Percentiles rank a stretch among this genome's conserved stretches.
These are phyloP conservation scores for Shiraia sp. DNA, from an alignment of 2,329 filamentous ascomycete species.

Conservation along the genomic window DNA sequence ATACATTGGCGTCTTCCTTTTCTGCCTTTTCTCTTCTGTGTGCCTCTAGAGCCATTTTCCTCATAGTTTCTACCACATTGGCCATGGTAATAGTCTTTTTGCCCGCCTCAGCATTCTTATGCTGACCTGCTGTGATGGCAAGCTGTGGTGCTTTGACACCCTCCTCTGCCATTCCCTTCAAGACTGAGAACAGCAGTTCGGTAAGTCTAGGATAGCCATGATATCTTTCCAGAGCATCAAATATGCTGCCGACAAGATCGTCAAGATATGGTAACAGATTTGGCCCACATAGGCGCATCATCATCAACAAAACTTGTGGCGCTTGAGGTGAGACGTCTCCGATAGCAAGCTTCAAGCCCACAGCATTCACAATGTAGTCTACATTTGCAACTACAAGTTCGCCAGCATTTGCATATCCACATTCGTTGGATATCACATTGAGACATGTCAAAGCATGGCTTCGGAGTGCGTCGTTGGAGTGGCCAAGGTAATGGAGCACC, in stretches of 20 bases:
- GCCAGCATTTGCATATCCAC: constrained; percentile 73
- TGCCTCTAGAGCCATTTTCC: constrained; percentile 39
- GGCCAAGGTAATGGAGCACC: constrained; percentile 84
- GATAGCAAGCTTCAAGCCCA: constrained; percentile 85
- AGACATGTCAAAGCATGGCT: constrained; percentile 82
- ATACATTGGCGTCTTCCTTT: constrained; percentile 12
- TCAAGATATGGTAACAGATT: constrained; percentile 84
- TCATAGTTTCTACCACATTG: constrained; percentile 34
- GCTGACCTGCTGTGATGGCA: constrained; percentile 32
- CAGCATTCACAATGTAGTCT: constrained; percentile 94
- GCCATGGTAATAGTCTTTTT: constrained; percentile 15
- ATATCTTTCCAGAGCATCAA: constrained; percentile 90
- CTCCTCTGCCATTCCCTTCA: constrained; percentile 82
- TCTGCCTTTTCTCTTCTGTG: constrained; percentile 29
- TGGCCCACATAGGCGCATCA: constrained; percentile 85
- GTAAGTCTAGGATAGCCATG: constrained; percentile 90
- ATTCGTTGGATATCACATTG: constrained; percentile 76
- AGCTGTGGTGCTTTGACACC: constrained; percentile 65
- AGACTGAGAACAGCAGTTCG: constrained; percentile 79
- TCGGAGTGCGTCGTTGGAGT: constrained; percentile 67
- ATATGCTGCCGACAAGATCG: constrained; percentile 87
- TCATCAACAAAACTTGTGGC: constrained; percentile 89
- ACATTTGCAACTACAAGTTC: constrained; percentile 87
- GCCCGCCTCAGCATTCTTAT: background rate
- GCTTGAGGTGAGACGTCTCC: constrained; percentile 91